Conservation (phyloP, 2,329 filamentous ascomycete genomes). For the Microcyclosporella mali region DNA sequence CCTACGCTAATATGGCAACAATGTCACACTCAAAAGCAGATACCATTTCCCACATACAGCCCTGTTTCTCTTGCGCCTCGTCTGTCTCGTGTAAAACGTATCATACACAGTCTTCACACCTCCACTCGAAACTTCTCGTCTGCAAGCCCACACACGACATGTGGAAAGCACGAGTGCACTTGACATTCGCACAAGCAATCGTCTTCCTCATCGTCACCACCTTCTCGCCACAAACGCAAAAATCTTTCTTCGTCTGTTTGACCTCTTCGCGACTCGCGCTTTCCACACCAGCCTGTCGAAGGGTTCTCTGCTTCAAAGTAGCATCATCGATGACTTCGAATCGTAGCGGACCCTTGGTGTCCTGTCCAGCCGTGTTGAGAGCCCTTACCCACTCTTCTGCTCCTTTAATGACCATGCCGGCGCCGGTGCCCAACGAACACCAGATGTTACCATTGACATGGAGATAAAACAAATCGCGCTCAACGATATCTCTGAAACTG, state of each 20-base stretch:
- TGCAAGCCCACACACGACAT: conserved; percentile 15
- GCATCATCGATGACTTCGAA: background rate
- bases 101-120: conserved; percentile 13
- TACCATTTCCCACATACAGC: no score
- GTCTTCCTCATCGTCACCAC: conserved; percentile 6
- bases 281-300: background rate
- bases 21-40: no score
- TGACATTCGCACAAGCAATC: conserved; percentile 14
- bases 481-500: conserved; percentile 8
- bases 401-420: conserved; percentile 6
- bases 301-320: no score
- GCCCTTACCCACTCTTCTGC: conserved; percentile 8
- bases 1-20: no score
- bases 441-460: conserved; percentile 7
- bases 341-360: background rate
- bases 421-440: background rate
- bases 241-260: conserved; percentile 4
- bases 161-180: conserved; percentile 13
- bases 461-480: conserved; percentile 5
- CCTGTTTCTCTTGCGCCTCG: no score
- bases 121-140: conserved; percentile 12
- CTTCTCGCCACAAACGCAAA: conserved; percentile 14
- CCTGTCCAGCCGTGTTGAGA: conserved; percentile 1
- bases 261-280: background rate
- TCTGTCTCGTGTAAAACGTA: no score